Percentiles rank a stretch among this genome's conserved stretches.
These are phyloP conservation scores for Fraxinus angustifolia DNA, from an alignment of 305 asterid species.

Conservation along the genomic window DNA sequence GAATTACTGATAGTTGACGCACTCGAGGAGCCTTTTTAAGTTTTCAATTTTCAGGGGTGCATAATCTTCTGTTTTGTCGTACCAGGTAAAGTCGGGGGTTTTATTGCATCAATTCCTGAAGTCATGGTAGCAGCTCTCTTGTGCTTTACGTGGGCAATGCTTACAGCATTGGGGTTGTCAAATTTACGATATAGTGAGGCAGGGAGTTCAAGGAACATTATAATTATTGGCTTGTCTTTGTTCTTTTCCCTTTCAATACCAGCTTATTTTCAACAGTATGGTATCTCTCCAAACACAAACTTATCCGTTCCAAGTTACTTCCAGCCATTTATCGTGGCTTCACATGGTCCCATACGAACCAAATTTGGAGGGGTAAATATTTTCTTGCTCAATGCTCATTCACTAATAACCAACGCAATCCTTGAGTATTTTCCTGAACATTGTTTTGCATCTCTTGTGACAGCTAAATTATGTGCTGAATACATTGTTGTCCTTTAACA, in stretches of 20 bases:
- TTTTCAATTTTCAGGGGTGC: background rate
- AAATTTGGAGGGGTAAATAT: slow-evolving; percentile 63
- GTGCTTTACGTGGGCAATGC: slow-evolving; percentile 99
- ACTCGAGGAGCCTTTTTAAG: background rate
- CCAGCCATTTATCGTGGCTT: slow-evolving; percentile 82
- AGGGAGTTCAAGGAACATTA: slow-evolving; percentile 94
- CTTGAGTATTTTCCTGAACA: background rate
- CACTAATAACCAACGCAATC: background rate
- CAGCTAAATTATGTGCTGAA: slow-evolving; percentile 85
- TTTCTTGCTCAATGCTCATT: background rate
- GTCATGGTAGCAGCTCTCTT: slow-evolving; percentile 95
- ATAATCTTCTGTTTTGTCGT: slow-evolving; percentile 14
- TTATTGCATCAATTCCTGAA: slow-evolving; percentile 93
- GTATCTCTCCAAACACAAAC: slow-evolving; percentile 73
- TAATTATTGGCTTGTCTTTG: slow-evolving; percentile 83
- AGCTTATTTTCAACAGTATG: slow-evolving; percentile 92
- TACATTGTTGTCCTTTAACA: slow-evolving; percentile 79
- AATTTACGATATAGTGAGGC: slow-evolving; percentile 94
- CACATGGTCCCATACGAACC: slow-evolving; percentile 91
- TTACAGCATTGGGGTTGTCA: slow-evolving; percentile 90
- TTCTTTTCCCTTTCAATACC: slow-evolving; percentile 86
- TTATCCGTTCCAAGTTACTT: slow-evolving; percentile 76
- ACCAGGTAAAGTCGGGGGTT: slow-evolving; percentile 93
- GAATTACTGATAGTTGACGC: background rate
- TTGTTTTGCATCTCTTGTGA: slow-evolving; percentile 14